A percentile compares a stretch with the other conserved stretches of the same genome.
phyloP scores from a whole-genome alignment of 768 basidiomycete genomes.

The Sistotremastrum suecicum region DNA sequence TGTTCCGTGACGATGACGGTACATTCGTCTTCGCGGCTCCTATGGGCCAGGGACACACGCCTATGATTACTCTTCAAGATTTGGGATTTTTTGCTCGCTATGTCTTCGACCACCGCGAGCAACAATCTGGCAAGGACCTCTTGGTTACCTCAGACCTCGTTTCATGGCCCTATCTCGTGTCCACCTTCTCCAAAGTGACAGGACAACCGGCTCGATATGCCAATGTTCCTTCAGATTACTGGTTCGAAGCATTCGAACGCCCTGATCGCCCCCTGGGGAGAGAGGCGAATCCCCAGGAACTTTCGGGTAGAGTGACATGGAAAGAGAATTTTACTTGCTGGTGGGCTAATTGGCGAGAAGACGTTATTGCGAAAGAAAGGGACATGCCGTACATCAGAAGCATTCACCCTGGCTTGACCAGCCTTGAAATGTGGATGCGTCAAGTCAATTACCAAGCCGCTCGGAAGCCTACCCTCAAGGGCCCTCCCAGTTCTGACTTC shows the following conservation, averaged over 20 bases:
- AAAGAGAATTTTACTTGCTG: constrained; percentile 22
- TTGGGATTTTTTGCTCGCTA: constrained; percentile 27
- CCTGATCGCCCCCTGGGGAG: constrained; percentile 15
- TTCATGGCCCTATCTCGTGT: constrained; percentile 15
- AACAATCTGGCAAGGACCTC: constrained; percentile 23
- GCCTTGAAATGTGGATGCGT: no score
- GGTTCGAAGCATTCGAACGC: constrained; percentile 17
- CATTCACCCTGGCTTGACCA: no score
- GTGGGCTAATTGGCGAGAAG: no score
- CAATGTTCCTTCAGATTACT: constrained; percentile 20
- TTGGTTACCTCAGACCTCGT: constrained; percentile 24
- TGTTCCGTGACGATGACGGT: constrained; percentile 23
- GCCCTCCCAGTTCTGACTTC: no score
- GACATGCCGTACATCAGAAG: no score
- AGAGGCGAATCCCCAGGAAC: constrained; percentile 15
- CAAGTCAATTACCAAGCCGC: no score
- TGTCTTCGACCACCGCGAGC: constrained; percentile 21
- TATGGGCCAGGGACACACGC: constrained; percentile 21
- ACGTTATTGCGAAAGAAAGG: no score
- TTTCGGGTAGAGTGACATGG: constrained; percentile 20
- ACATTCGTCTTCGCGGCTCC: constrained; percentile 27
- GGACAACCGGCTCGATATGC: constrained; percentile 21
- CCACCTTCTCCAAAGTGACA: constrained; percentile 23
- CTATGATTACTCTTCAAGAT: constrained; percentile 25
- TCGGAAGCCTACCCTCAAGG: no score